Conservation (phyloP, 306 rosid genomes). For the Rubus idaeus region DNA sequence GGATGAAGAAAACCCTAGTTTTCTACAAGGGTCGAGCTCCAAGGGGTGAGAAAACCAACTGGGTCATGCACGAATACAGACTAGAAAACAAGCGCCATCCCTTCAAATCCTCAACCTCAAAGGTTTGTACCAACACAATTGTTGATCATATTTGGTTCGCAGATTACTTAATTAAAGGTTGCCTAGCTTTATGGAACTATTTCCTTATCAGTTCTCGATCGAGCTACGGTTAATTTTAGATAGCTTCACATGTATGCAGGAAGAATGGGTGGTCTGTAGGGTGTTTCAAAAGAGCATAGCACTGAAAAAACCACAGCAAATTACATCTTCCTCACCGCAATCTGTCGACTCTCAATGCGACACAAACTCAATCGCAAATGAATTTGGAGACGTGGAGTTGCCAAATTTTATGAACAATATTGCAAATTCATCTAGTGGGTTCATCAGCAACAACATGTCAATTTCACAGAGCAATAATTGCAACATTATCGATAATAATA, state of each 20-base stretch:
- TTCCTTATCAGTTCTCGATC: not conserved
- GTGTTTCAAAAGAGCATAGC: conserved; percentile 70
- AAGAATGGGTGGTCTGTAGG: conserved; percentile 97
- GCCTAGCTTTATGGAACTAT: not conserved
- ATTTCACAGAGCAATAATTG: conserved; percentile 30
- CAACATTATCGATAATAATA: not conserved
- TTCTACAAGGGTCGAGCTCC: conserved; percentile 97
- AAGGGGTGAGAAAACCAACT: conserved; percentile 83
- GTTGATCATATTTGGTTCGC: not conserved
- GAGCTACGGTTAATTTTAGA: not conserved
- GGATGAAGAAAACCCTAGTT: conserved; percentile 97
- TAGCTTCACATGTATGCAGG: conserved; percentile 34
- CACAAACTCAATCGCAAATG: conserved; percentile 59
- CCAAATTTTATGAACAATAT: conserved; percentile 41
- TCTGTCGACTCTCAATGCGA: conserved; percentile 69
- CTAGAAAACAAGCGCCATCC: conserved; percentile 52
- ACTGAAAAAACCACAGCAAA: conserved; percentile 57
- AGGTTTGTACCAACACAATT: conserved; percentile 28
- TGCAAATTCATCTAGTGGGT: conserved; percentile 42
- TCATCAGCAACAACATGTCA: conserved; percentile 30
- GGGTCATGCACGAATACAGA: conserved; percentile 98
- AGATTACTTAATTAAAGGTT: not conserved
- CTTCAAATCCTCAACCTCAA: conserved; percentile 54
- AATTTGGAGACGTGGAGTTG: conserved; percentile 65
- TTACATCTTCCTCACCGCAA: conserved; percentile 40